Evolutionary conservation across 2,329 filamentous ascomycete genomes (phyloP), one percentile per base, ranked within the genome.

Genomic region (Beauveria medogensis): DNA sequence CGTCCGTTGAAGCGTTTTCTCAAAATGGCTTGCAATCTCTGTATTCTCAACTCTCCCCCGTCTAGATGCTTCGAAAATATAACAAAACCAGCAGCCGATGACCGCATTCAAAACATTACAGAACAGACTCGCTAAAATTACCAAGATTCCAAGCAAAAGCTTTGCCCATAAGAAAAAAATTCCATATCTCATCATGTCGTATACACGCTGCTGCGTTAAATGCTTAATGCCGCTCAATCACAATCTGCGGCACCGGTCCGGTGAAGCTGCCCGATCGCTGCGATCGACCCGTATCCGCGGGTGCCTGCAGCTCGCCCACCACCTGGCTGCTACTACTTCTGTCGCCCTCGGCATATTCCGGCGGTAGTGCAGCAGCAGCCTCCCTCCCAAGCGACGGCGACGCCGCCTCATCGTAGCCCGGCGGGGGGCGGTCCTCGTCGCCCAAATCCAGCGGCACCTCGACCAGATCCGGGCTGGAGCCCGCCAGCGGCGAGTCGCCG

Each of bases 361-460:
- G 82, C 9, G 82, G 82, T 10, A 81, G 79, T 51, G 79, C 57
- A 10, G 53, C 34, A 50, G 79, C 57, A 10, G 53, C 34, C 5
- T 37, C 34, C 34, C 2, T 14, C 12, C 12, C 34, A 6, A 16
- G 14, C 44, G 44, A 28, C 44, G 55, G 10, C 16, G 74, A 75
- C 3, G 80, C 73, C 51, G 80, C 77, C 51, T 80, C 77, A 59
- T 81, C 82, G 64, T 85, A 85, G 28, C 80, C 80, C 1, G 82
- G 82, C 3, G 80, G 79, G 69, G n/a, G 47, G 40, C 69, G 26
- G 8, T 48, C 22, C 5, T 41, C 71, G 3, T 78, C 78, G 37
- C 76, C 80, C 5, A 82, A 66, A 55, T 82, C 81, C 5, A 82
- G 67, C 55, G 82, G 80, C 3, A 75, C 77, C 66, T 83, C 81